These are phyloP conservation scores for Fusarium xyrophilum DNA, from an alignment of 2,329 filamentous ascomycete genomes.

Conservation along the genomic window DNA sequence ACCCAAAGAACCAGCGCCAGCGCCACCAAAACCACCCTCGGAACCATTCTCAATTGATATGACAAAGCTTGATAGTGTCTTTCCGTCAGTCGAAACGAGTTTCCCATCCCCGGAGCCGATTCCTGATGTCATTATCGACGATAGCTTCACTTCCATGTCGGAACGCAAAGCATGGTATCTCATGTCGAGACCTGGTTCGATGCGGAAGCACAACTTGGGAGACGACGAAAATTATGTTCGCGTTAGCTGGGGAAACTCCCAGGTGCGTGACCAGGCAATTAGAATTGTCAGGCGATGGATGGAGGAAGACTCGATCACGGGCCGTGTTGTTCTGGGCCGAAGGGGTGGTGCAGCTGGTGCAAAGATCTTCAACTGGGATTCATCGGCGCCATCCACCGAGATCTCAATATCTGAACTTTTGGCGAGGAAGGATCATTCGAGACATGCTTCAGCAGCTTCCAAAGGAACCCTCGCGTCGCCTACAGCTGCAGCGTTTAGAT, in stretches of 20 bases:
- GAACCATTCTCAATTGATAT: conserved; percentile 45
- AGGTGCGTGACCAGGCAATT: conserved; percentile 60
- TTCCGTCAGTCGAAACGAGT: conserved; percentile 37
- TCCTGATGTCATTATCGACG: conserved; percentile 56
- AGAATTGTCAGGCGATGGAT: conserved; percentile 70
- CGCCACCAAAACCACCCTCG: conserved; percentile 7
- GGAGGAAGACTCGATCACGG: conserved; percentile 67
- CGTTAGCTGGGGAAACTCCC: conserved; percentile 64
- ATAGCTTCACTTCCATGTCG: conserved; percentile 61
- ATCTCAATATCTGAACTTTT: conserved; percentile 54
- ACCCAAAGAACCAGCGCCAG: neutral
- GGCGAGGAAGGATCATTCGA: conserved; percentile 39
- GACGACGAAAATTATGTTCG: conserved; percentile 67
- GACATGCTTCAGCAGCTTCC: conserved; percentile 36
- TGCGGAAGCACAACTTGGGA: conserved; percentile 62
- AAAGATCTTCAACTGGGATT: conserved; percentile 68
- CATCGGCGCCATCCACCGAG: conserved; percentile 57
- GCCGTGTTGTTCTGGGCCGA: conserved; percentile 52
- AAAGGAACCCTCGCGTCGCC: conserved; percentile 39
- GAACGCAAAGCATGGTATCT: conserved; percentile 72
- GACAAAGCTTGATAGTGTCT: conserved; percentile 46
- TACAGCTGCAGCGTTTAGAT: conserved; percentile 44
- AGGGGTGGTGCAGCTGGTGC: conserved; percentile 51
- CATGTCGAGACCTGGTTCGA: conserved; percentile 65
- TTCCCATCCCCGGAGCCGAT: conserved; percentile 47